Percentiles rank a stretch among this genome's conserved stretches.
Conservation (phyloP, 2,329 filamentous ascomycete genomes). For the Phyllosticta citrichinensis region DNA sequence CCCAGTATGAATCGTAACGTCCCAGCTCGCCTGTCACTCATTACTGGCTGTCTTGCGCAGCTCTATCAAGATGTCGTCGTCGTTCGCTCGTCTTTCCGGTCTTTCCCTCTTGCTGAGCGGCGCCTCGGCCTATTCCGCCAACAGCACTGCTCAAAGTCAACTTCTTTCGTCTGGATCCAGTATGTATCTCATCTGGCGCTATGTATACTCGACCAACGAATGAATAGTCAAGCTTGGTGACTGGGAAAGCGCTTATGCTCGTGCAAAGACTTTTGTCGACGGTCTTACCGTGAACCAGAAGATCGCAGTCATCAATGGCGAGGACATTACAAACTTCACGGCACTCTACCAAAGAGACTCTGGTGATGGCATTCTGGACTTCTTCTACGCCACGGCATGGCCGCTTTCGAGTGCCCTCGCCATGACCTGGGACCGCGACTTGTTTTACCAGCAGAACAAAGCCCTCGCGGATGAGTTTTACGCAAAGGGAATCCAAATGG, state of each 20-base stretch:
- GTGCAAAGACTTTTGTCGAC: conserved; percentile 5
- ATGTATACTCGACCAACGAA: too few relatives aligned
- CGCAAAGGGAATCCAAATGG: conserved; percentile 5
- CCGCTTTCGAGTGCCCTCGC: conserved; percentile 2
- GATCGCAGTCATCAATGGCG: conserved; percentile 5
- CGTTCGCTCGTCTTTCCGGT: not conserved
- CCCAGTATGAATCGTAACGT: too few relatives aligned
- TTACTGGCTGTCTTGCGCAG: too few relatives aligned
- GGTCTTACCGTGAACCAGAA: conserved; percentile 3
- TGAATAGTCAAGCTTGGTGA: conserved; percentile 6
- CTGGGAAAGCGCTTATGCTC: conserved; percentile 7
- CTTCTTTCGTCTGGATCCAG: too few relatives aligned
- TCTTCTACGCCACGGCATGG: conserved; percentile 7
- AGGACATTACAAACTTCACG: conserved; percentile 7
- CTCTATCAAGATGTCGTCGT: too few relatives aligned
- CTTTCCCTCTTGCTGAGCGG: not conserved
- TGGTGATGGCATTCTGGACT: conserved; percentile 7
- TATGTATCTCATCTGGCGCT: too few relatives aligned
- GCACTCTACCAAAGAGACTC: conserved; percentile 9
- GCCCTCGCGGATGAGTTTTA: conserved; percentile 7
- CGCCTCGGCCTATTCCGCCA: not conserved
- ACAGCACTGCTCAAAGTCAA: not conserved
- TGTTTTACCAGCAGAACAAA: conserved; percentile 5
- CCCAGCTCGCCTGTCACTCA: too few relatives aligned
- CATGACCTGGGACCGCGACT: conserved; percentile 9